Percentiles rank a stretch among this genome's conserved stretches.
These are phyloP conservation scores for Labyrinthula sp. DNA, from an alignment of 352 stramenopile genomes.

Conservation along the genomic window DNA sequence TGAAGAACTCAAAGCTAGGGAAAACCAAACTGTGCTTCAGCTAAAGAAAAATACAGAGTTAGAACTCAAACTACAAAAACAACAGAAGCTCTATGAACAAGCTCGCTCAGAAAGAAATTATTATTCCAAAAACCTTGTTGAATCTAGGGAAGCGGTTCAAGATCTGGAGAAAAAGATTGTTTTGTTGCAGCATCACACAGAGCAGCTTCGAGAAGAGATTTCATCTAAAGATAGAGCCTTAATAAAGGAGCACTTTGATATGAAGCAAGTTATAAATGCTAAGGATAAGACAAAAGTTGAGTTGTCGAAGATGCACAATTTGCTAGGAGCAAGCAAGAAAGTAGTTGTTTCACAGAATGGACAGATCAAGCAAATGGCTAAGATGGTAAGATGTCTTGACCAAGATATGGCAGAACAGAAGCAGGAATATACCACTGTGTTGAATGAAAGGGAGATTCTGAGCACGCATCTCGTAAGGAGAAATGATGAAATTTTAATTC, in stretches of 20 bases:
- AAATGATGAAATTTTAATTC: slow-evolving; percentile 79
- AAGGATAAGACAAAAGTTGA: slow-evolving; percentile 75
- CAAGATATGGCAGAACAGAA: slow-evolving; percentile 68
- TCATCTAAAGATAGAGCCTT: slow-evolving; percentile 73
- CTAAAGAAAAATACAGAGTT: slow-evolving; percentile 52
- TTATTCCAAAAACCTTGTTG: slow-evolving; percentile 82
- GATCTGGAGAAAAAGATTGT: slow-evolving; percentile 91
- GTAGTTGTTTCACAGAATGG: slow-evolving; percentile 76
- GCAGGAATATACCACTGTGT: slow-evolving; percentile 84
- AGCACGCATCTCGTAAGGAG: slow-evolving; percentile 80
- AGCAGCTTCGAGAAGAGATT: slow-evolving; percentile 85
- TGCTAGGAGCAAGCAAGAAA: slow-evolving; percentile 62
- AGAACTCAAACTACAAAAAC: slow-evolving; percentile 78
- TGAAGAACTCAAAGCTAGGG: slow-evolving; percentile 47
- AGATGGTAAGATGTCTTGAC: slow-evolving; percentile 72
- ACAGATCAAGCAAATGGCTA: slow-evolving; percentile 69
- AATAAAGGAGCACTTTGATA: slow-evolving; percentile 82
- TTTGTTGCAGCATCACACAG: slow-evolving; percentile 78
- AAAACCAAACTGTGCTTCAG: slow-evolving; percentile 41
- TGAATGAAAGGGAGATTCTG: slow-evolving; percentile 84
- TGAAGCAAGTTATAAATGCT: slow-evolving; percentile 74
- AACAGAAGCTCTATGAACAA: slow-evolving; percentile 81
- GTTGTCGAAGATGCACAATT: slow-evolving; percentile 57
- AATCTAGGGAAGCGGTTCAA: slow-evolving; percentile 77
- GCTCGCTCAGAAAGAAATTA: slow-evolving; percentile 75